Conservation (phyloP, 208 protist genomes). For the Vickermania ingenoplastis region DNA sequence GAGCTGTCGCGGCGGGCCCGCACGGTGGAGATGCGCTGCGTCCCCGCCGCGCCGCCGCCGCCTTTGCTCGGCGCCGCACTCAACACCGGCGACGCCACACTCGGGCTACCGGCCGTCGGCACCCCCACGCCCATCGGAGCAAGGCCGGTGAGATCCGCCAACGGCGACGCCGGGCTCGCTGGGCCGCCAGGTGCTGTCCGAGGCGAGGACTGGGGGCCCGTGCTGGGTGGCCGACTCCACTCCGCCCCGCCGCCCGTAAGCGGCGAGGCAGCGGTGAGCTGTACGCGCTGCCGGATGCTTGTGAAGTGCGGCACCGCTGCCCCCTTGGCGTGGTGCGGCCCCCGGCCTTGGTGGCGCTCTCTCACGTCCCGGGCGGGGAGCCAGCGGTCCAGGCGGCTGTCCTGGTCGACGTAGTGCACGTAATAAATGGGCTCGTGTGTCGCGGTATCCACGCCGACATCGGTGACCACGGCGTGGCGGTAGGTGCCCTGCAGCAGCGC, state of each 20-base stretch:
- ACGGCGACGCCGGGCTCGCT: not conserved
- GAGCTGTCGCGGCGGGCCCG: constrained; percentile 72
- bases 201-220: not conserved
- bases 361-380: constrained; percentile 61
- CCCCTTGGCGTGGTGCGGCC: constrained; percentile 9
- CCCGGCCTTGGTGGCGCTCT: constrained; percentile 47
- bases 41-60: constrained; percentile 20
- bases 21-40: constrained; percentile 57
- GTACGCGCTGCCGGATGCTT: not conserved
- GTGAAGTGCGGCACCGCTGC: not conserved
- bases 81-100: constrained; percentile 4
- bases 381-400: constrained; percentile 84
- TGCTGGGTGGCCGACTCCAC: not conserved
- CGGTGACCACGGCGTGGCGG: constrained; percentile 59
- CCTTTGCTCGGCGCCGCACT: constrained; percentile 41
- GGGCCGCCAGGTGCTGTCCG: not conserved
- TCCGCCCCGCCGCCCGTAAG: constrained; percentile 1
- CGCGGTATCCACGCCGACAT: constrained; percentile 49
- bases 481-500: constrained; percentile 69
- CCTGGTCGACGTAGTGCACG: constrained; percentile 82
- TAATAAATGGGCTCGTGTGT: constrained; percentile 64
- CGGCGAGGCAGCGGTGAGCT: not conserved
- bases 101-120: constrained; percentile 1
- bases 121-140: constrained; percentile 11
- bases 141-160: constrained; percentile 1